These are phyloP conservation scores for Rhizopogon vulgaris DNA, from an alignment of 768 basidiomycete species.

Conservation along the genomic window DNA sequence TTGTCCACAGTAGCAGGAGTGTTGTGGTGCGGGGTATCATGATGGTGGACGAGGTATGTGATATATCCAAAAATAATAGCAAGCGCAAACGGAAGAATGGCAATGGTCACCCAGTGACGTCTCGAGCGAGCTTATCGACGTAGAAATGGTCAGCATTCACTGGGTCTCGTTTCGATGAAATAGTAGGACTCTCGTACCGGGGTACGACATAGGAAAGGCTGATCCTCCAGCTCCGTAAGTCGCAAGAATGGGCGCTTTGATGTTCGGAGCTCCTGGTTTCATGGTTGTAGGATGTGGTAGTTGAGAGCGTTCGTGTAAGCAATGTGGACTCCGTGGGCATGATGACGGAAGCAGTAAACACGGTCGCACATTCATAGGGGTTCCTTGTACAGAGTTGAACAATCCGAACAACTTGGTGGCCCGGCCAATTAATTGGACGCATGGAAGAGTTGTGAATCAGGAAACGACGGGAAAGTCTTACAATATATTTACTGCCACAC, in stretches of 20 bases:
- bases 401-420: too few species aligned
- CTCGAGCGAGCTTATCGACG: not conserved
- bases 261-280: not conserved
- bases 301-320: not conserved
- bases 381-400: too few species aligned
- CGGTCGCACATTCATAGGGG: too few species aligned
- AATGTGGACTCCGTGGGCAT: not conserved
- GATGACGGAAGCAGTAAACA: not conserved
- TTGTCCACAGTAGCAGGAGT: conserved; percentile 4
- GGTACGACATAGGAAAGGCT: not conserved
- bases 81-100: conserved; percentile 11
- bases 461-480: too few species aligned
- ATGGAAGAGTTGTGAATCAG: too few species aligned
- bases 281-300: not conserved
- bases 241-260: not conserved
- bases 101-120: conserved; percentile 4
- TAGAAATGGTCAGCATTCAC: not conserved
- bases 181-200: not conserved
- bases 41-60: conserved; percentile 9
- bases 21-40: not conserved
- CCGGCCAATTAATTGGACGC: too few species aligned
- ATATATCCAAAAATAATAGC: conserved; percentile 15
- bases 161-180: not conserved
- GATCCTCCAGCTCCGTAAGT: not conserved
- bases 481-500: too few species aligned